Evolutionary conservation across 805 yeast species (phyloP).

Genomic region (Metschnikowia peoriensis): DNA sequence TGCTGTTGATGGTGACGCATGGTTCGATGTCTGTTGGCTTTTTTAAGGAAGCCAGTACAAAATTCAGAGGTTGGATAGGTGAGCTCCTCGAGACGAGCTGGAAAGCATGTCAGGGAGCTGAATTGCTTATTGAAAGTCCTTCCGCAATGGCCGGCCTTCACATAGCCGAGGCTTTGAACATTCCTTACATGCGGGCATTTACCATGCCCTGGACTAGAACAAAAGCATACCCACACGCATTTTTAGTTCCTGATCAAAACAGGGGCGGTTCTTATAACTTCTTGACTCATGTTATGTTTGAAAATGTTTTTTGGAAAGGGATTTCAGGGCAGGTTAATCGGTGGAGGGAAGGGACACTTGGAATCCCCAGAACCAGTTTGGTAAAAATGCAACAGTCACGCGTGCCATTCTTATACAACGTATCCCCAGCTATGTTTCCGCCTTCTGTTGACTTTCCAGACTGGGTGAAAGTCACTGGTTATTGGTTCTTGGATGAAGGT

Average conservation of each 20-base stretch:
- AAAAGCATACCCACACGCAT: conserved; percentile 94
- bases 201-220: conserved; percentile 99
- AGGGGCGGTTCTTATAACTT: conserved; percentile 92
- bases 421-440: conserved; percentile 85
- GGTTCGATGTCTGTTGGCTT: conserved; percentile 84
- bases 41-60: conserved; percentile 75
- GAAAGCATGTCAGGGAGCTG: conserved; percentile 82
- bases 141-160: conserved; percentile 95
- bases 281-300: conserved; percentile 89
- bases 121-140: conserved; percentile 90
- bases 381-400: conserved; percentile 69
- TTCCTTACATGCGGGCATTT: conserved; percentile 91
- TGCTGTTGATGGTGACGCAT: conserved; percentile 90
- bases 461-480: conserved; percentile 95
- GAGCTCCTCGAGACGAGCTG: conserved; percentile 73
- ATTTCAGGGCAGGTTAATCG: conserved; percentile 80
- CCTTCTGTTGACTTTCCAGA: conserved; percentile 92
- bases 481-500: conserved; percentile 85
- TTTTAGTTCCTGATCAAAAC: conserved; percentile 89
- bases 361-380: conserved; percentile 66
- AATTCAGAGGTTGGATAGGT: conserved; percentile 79
- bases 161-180: conserved; percentile 85
- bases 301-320: conserved; percentile 91
- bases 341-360: conserved; percentile 75
- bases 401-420: conserved; percentile 85